Percentiles rank a stretch among this genome's conserved stretches.
Evolutionary conservation across 768 basidiomycete species (phyloP).

Genomic region (Pleurotus cornucopiae): DNA sequence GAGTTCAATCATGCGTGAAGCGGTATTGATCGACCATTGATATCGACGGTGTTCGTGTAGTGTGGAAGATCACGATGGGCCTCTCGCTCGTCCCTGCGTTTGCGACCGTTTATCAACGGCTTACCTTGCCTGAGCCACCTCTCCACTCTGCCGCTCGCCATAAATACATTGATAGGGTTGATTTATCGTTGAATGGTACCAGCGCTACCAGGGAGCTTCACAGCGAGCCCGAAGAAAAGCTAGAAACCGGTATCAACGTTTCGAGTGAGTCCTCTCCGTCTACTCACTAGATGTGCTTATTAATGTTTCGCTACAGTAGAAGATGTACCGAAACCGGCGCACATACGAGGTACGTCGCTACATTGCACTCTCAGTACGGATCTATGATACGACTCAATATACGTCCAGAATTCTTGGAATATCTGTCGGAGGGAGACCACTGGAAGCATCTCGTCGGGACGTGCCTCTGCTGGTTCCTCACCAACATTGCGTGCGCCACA

Average conservation of each 20-base stretch:
- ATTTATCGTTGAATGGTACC: slow-evolving; percentile 16
- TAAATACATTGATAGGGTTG: slow-evolving; percentile 42
- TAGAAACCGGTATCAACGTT: too few relatives aligned
- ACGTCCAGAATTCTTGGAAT: slow-evolving; percentile 50
- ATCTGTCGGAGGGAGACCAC: slow-evolving; percentile 76
- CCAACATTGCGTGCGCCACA: slow-evolving; percentile 45
- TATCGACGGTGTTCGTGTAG: slow-evolving; percentile 20
- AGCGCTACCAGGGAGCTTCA: too few relatives aligned
- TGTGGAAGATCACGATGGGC: slow-evolving; percentile 72
- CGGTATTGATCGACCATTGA: background rate
- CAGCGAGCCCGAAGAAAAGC: too few relatives aligned
- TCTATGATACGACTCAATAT: background rate
- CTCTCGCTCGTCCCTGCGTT: slow-evolving; percentile 73
- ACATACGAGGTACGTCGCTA: slow-evolving; percentile 38
- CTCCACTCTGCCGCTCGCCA: slow-evolving; percentile 14
- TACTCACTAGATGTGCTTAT: too few relatives aligned
- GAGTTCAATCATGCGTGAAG: background rate
- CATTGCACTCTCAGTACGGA: background rate
- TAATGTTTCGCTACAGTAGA: too few relatives aligned
- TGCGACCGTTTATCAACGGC: slow-evolving; percentile 69
- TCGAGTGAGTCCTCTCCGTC: too few relatives aligned
- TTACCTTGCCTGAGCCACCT: slow-evolving; percentile 68
- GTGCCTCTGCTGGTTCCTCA: slow-evolving; percentile 66
- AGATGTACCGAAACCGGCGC: slow-evolving; percentile 25
- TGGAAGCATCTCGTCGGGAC: slow-evolving; percentile 66